Evolutionary conservation across 2,329 filamentous ascomycete genomes (phyloP).

Genomic region (Penicillium oxalicum): DNA sequence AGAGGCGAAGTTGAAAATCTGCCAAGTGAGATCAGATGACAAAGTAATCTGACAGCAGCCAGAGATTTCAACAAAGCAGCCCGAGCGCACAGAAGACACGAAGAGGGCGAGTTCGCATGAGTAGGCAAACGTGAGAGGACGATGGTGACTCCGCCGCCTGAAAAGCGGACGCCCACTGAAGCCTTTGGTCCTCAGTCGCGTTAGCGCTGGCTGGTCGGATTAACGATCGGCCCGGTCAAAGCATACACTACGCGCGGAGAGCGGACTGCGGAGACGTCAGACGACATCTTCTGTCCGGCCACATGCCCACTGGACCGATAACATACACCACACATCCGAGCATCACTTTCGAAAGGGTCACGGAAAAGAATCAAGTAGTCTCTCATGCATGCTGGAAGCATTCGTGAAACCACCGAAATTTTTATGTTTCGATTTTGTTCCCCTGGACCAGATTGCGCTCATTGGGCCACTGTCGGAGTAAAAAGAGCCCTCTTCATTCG

Average conservation of each 20-base stretch:
- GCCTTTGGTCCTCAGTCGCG: conserved; percentile 12
- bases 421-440: too few relatives aligned
- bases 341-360: too few relatives aligned
- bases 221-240: conserved; percentile 15
- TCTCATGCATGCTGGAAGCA: too few relatives aligned
- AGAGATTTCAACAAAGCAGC: background rate
- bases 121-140: background rate
- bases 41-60: background rate
- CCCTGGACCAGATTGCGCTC: too few relatives aligned
- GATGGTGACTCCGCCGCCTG: conserved; percentile 7
- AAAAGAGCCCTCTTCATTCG: too few relatives aligned
- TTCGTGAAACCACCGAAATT: too few relatives aligned
- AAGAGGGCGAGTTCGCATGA: background rate
- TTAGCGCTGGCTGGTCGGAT: conserved; percentile 18
- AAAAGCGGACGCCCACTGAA: conserved; percentile 18
- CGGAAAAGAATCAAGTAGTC: too few relatives aligned
- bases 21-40: background rate
- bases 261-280: background rate
- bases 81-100: background rate
- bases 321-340: too few relatives aligned
- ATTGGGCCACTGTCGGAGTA: too few relatives aligned
- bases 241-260: conserved; percentile 6
- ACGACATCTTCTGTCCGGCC: background rate
- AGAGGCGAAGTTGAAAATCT: background rate
- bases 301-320: too few relatives aligned